These are phyloP conservation scores for Globisporangium lucens DNA, from an alignment of 352 stramenopile species.

Conservation along the genomic window DNA sequence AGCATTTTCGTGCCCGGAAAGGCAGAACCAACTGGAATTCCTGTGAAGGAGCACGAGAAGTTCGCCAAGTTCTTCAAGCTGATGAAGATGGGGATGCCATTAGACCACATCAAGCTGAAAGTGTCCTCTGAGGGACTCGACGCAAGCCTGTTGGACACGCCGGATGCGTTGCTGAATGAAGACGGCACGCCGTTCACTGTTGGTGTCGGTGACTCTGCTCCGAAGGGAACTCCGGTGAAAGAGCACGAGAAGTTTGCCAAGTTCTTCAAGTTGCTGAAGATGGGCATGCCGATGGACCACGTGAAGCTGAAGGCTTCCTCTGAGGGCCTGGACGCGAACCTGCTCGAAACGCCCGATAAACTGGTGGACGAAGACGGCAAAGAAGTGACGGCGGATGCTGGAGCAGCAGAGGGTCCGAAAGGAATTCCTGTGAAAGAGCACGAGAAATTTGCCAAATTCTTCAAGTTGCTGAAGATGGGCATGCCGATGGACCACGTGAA, in stretches of 20 bases:
- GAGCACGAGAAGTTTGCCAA: slow-evolving; percentile 91
- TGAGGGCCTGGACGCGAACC: slow-evolving; percentile 49
- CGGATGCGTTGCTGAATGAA: slow-evolving; percentile 57
- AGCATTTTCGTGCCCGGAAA: slow-evolving; percentile 19
- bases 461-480: slow-evolving; percentile 91
- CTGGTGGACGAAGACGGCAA: slow-evolving; percentile 58
- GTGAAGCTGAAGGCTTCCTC: slow-evolving; percentile 83
- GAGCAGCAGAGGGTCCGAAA: slow-evolving; percentile 17
- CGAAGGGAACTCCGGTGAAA: slow-evolving; percentile 50
- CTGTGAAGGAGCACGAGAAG: slow-evolving; percentile 86
- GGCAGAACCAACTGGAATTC: slow-evolving; percentile 37
- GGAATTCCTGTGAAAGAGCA: slow-evolving; percentile 79
- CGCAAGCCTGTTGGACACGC: slow-evolving; percentile 73
- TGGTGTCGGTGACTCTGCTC: background rate
- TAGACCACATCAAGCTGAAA: slow-evolving; percentile 80
- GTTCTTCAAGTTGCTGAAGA: slow-evolving; percentile 94
- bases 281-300: slow-evolving; percentile 83
- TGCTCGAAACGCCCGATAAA: slow-evolving; percentile 60
- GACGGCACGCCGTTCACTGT: slow-evolving; percentile 27
- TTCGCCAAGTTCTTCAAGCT: slow-evolving; percentile 81
- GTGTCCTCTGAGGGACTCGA: slow-evolving; percentile 86
- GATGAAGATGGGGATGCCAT: slow-evolving; percentile 80
- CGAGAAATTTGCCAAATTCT: slow-evolving; percentile 92
- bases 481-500: slow-evolving; percentile 88
- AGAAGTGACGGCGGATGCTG: slow-evolving; percentile 9